Evolutionary conservation across 257 asterid genomes (phyloP), one percentile per base, ranked within the genome.

Genomic region (Scutellaria baicalensis): DNA sequence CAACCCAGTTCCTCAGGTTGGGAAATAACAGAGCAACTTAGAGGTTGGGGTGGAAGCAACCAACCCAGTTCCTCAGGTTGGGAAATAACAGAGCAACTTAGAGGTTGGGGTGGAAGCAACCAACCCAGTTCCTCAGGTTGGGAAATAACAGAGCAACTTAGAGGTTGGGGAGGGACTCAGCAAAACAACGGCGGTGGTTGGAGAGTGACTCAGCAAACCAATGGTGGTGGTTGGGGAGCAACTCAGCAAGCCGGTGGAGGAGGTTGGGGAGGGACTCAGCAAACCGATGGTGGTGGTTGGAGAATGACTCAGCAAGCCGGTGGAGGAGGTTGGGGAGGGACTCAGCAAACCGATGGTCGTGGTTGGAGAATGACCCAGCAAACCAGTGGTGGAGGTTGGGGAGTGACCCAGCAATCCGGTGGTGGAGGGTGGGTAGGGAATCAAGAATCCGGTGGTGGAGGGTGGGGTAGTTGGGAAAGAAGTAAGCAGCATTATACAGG

Each of bases 41-140:
- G 50, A 59, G 74, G 58, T 6, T 64, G 68, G 77, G 77, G 10
- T 9, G 38, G 55, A 40, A 12, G 43, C 27, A 57, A 12, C 33
- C 75, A 38, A 52, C 13, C 50, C 16, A 27, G 14, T 43, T 55
- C 59, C 36, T 63, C 17, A 14, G 68, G 72, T 12, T 64, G 73
- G 80, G 69, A 39, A 1, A 2, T 9, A 31, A 38, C 40, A 4
- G 56, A 31, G 45, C 72, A 21, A 57, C 45, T 47, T 13, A 16
- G 50, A 59, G 74, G 71, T 14, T 71, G 73, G 81, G 76, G 44
- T 42, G 72, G 9, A 51, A n/a, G 18, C 9, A 31, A 16, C 51
- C 48, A 78, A 59, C 21, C 47, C 11, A 6, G 39, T 2, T 18
- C 59, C 36, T 18, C 6, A 44, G 63, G 77, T 13, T 72, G 57